Evolutionary conservation across 371 early-diverging fungal genomes (phyloP), one percentile per base, ranked within the genome.

Genomic region (Syncephalastrum contaminatum): DNA sequence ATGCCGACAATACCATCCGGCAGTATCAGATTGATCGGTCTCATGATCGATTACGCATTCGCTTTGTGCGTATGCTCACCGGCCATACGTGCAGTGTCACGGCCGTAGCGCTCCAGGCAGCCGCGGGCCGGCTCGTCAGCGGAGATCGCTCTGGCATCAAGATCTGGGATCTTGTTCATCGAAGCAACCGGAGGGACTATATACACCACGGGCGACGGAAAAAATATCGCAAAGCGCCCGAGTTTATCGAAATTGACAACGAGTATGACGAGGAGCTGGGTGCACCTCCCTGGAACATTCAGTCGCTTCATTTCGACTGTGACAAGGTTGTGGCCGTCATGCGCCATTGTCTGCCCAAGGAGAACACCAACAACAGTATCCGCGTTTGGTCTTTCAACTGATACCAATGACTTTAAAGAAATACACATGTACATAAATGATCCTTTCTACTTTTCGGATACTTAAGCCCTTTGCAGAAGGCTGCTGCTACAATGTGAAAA

Each of bases 1-100:
- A 81, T 54, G 50, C 69, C 7, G 75, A 81, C 42, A 81, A 81
- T 18, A 81, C 79, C 10, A 73, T 81, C 52, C 72, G 74, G 52
- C 70, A 77, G 16, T 81, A 76, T 43, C 54, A 58, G 3, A 58
- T 80, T 2, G 18, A 40, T 8, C 43, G 48, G 15, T 41, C 59
- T 7, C 42, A 58, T 1, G 41, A 53, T 1, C 45, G 42, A n/a
- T 21, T 77, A 8, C 67, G 66, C 18, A 52, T 78, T 8, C 25
- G 10, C 12, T 76, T 68, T 53, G 43, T 63, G 15, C 60, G 63
- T 15, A 78, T 66, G 20, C 44, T 81, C 5, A 76, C 72, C 24
- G 81, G 81, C 0, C 79, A 78, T 54, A 74, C 79, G 5, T 77
- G 68, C 42, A 62, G 62, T 43, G 79, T 79, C 0, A 60, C 62